A percentile compares a stretch with the other conserved stretches of the same genome.
phyloP scores from a whole-genome alignment of 371 early-diverging fungal genomes.

The Mortierella sp. region DNA sequence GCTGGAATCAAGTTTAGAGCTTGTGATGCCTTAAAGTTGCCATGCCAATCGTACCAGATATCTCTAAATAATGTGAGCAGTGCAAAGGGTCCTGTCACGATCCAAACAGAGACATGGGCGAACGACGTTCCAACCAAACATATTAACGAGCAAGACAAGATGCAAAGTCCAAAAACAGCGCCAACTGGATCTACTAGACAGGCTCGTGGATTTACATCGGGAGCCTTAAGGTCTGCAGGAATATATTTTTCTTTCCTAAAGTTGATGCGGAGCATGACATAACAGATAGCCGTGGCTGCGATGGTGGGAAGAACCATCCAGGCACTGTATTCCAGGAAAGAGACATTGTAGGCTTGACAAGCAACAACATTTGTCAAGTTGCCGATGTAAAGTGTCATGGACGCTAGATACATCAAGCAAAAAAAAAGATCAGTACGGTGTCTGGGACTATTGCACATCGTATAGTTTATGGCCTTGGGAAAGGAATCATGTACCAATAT shows the following conservation, averaged over 20 bases:
- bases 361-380: constrained; percentile 90
- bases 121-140: constrained; percentile 76
- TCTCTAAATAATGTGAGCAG: constrained; percentile 64
- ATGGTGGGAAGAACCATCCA: constrained; percentile 86
- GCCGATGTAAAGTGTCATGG: constrained; percentile 87
- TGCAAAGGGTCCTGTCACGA: constrained; percentile 78
- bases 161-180: constrained; percentile 67
- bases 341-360: constrained; percentile 80
- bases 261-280: constrained; percentile 63
- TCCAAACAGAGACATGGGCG: constrained; percentile 75
- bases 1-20: background rate
- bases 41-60: constrained; percentile 58
- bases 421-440: background rate
- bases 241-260: constrained; percentile 63
- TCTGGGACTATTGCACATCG: background rate
- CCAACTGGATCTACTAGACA: constrained; percentile 68
- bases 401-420: constrained; percentile 60
- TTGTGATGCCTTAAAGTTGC: constrained; percentile 22
- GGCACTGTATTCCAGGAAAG: constrained; percentile 79
- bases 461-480: background rate
- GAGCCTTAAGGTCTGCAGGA: constrained; percentile 60
- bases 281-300: constrained; percentile 66
- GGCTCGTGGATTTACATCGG: constrained; percentile 65
- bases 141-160: constrained; percentile 65
- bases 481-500: constrained; percentile 62